Conservation (phyloP, 2,329 filamentous ascomycete genomes). For the Orbilia ellipsospora region DNA sequence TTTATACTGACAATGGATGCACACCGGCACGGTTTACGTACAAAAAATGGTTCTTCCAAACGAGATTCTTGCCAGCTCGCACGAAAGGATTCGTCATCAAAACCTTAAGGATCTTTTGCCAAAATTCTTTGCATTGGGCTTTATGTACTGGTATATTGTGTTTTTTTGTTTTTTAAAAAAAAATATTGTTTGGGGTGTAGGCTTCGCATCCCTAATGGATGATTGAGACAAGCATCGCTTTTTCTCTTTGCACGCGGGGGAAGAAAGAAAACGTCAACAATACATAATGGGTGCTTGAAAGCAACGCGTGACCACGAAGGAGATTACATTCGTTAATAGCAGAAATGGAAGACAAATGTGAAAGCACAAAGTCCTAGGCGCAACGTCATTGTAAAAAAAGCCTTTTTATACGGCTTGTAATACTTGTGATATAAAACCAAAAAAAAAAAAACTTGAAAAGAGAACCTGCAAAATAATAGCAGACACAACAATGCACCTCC, state of each 20-base stretch:
- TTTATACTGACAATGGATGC: constrained; percentile 9
- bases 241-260: constrained; percentile 30
- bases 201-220: constrained; percentile 9
- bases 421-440: constrained; percentile 47
- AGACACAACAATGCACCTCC: constrained; percentile 33
- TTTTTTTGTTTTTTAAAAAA: constrained; percentile 4
- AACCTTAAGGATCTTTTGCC: background rate
- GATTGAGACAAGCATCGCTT: constrained; percentile 14
- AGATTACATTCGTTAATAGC: constrained; percentile 32
- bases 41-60: background rate
- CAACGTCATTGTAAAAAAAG: constrained; percentile 62
- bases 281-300: background rate
- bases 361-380: constrained; percentile 60
- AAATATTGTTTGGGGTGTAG: background rate
- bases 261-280: constrained; percentile 14
- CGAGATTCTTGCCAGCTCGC: background rate
- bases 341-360: background rate
- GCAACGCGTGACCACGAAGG: constrained; percentile 19
- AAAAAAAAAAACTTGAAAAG: constrained; percentile 59
- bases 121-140: background rate
- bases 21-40: background rate
- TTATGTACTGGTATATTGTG: constrained; percentile 4
- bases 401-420: constrained; percentile 56
- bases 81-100: background rate
- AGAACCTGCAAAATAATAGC: constrained; percentile 45